Conservation (phyloP, 2,329 filamentous ascomycete species). For the Xylogone sp. region DNA sequence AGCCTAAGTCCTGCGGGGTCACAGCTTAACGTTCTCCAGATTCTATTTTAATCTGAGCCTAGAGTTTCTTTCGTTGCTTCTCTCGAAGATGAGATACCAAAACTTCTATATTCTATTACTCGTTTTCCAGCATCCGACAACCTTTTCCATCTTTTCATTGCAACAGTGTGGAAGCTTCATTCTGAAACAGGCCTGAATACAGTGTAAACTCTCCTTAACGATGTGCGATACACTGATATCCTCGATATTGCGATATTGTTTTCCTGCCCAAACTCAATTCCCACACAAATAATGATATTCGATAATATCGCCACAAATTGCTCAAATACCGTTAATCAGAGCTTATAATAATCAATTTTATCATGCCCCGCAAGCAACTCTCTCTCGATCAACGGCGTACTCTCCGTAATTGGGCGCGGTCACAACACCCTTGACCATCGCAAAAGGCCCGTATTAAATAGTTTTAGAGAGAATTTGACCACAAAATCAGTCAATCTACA, state of each 20-base stretch:
- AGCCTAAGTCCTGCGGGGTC: too few relatives aligned
- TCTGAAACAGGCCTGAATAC: too few relatives aligned
- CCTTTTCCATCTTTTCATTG: too few relatives aligned
- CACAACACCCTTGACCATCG: neutral
- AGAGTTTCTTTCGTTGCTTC: too few relatives aligned
- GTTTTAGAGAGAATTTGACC: neutral
- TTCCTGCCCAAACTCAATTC: neutral
- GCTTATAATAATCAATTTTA: neutral
- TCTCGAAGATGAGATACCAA: too few relatives aligned
- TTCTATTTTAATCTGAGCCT: too few relatives aligned
- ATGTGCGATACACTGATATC: constrained; percentile 2
- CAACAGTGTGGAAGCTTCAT: too few relatives aligned
- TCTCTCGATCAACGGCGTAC: neutral
- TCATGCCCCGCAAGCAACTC: constrained; percentile 1
- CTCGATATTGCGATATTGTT: constrained; percentile 3
- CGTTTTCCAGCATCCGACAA: too few relatives aligned
- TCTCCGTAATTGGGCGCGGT: neutral
- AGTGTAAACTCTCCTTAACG: constrained; percentile 1
- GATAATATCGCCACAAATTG: neutral
- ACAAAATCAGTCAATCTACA: constrained; percentile 2
- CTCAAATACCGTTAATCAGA: constrained; percentile 1
- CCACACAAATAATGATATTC: constrained; percentile 2
- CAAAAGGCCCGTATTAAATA: constrained; percentile 1
- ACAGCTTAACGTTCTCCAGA: too few relatives aligned
- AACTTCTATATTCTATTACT: too few relatives aligned